Percentiles rank a stretch among this genome's conserved stretches.
phyloP scores from a whole-genome alignment of 1,284 basidiomycete genomes.

The Ustilago crameri region DNA sequence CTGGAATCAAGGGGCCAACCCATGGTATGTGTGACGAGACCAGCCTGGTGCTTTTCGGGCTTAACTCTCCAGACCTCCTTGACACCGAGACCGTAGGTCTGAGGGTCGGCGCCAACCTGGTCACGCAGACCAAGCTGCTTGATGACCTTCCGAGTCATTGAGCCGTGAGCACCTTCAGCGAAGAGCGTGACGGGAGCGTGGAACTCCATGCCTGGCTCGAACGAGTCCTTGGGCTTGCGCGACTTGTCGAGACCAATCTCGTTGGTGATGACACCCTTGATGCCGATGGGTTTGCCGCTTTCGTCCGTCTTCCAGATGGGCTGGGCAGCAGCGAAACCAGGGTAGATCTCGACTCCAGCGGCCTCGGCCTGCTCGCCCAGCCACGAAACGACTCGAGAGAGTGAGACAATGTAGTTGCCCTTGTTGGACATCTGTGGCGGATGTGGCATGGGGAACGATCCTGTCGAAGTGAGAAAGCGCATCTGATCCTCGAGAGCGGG shows the following conservation, averaged over 20 bases:
- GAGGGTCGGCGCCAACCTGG: slow-evolving; percentile 77
- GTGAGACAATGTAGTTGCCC: slow-evolving; percentile 91
- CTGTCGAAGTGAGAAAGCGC: slow-evolving; percentile 82
- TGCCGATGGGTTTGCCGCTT: slow-evolving; percentile 72
- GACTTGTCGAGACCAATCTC: slow-evolving; percentile 90
- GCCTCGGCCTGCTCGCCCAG: slow-evolving; percentile 88
- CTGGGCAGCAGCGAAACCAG: slow-evolving; percentile 91
- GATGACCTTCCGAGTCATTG: slow-evolving; percentile 84
- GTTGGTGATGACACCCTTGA: slow-evolving; percentile 89
- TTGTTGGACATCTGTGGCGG: slow-evolving; percentile 97
- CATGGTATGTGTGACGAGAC: slow-evolving; percentile 90
- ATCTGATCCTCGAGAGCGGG: slow-evolving; percentile 83
- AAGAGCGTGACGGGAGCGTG: slow-evolving; percentile 92
- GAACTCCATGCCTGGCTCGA: slow-evolving; percentile 98
- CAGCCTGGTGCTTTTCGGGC: slow-evolving; percentile 80
- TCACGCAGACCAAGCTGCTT: slow-evolving; percentile 82
- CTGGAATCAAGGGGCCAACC: slow-evolving; percentile 88
- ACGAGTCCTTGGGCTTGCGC: slow-evolving; percentile 83
- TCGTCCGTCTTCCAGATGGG: slow-evolving; percentile 79
- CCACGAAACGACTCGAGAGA: slow-evolving; percentile 90
- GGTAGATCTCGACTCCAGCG: slow-evolving; percentile 94
- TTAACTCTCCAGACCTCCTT: slow-evolving; percentile 98
- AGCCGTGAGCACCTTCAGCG: slow-evolving; percentile 95
- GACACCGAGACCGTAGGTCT: slow-evolving; percentile 95
- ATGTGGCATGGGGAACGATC: slow-evolving; percentile 87